phyloP scores from a whole-genome alignment of 208 protist species.

The Wallacemonas sp. region DNA sequence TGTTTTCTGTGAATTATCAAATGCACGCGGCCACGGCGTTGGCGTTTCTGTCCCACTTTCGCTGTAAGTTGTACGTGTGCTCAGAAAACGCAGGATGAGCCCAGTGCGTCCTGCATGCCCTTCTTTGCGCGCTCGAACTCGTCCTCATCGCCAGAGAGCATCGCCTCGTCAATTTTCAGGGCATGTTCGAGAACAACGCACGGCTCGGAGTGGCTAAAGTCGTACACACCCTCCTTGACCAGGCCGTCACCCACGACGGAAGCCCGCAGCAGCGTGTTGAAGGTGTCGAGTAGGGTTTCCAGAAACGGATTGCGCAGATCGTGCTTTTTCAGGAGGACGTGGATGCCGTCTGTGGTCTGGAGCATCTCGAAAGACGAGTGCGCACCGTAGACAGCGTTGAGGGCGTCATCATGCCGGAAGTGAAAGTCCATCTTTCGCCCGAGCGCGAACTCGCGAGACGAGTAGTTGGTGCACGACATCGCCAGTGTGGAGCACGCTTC shows the following conservation, averaged over 20 bases:
- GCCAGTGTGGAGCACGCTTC: slow-evolving; percentile 44
- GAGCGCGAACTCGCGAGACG: slow-evolving; percentile 76
- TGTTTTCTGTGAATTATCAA: too few relatives aligned
- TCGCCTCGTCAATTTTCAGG: slow-evolving; percentile 61
- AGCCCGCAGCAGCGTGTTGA: slow-evolving; percentile 75
- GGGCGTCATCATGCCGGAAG: slow-evolving; percentile 65
- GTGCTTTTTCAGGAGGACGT: slow-evolving; percentile 41
- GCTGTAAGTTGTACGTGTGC: too few relatives aligned
- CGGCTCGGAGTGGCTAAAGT: slow-evolving; percentile 31
- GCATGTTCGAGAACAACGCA: slow-evolving; percentile 48
- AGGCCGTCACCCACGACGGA: slow-evolving; percentile 63
- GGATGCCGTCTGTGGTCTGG: slow-evolving; percentile 63
- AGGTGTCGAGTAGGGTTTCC: slow-evolving; percentile 87
- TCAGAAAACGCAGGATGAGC: slow-evolving; percentile 13
- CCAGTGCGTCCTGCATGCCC: slow-evolving; percentile 46
- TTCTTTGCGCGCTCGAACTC: slow-evolving; percentile 59
- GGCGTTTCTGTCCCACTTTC: too few relatives aligned
- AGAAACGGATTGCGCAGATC: slow-evolving; percentile 62
- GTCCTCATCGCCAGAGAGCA: slow-evolving; percentile 65
- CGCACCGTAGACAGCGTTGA: slow-evolving; percentile 57
- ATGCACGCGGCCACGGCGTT: too few relatives aligned
- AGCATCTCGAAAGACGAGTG: slow-evolving; percentile 22
- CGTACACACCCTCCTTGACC: slow-evolving; percentile 64
- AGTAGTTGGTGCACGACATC: slow-evolving; percentile 58
- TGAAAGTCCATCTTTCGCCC: slow-evolving; percentile 79